Evolutionary conservation across 2,329 filamentous ascomycete genomes (phyloP).

Genomic region (Penicillium vulpinum): DNA sequence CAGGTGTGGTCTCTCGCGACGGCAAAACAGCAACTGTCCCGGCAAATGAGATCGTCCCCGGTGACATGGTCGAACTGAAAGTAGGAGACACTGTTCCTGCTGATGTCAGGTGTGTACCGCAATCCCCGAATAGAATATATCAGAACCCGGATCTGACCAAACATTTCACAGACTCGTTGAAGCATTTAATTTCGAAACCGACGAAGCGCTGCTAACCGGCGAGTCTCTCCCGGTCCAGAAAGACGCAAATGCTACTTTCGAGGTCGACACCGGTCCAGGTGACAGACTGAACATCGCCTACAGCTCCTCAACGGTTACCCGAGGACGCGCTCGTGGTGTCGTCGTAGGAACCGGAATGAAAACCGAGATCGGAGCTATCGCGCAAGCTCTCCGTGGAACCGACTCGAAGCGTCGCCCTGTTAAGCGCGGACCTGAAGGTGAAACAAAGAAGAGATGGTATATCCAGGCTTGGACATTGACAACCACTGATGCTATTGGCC

Average conservation of each 20-base stretch:
- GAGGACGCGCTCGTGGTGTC: conserved; percentile 60
- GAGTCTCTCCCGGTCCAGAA: conserved; percentile 63
- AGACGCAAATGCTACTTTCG: conserved; percentile 48
- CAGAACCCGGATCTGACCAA: background rate
- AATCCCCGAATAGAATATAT: background rate
- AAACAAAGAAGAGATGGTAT: conserved; percentile 56
- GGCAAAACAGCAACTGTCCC: conserved; percentile 57
- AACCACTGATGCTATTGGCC: conserved; percentile 58
- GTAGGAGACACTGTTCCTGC: conserved; percentile 64
- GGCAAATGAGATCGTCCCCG: conserved; percentile 61
- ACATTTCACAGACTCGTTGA: conserved; percentile 48
- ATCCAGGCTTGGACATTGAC: conserved; percentile 55
- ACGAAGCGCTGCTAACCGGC: conserved; percentile 65
- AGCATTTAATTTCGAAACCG: conserved; percentile 72
- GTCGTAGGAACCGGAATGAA: conserved; percentile 63
- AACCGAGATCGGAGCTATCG: conserved; percentile 66
- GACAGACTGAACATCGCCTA: conserved; percentile 64
- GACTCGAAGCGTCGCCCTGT: conserved; percentile 54
- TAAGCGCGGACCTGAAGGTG: conserved; percentile 52
- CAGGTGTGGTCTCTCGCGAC: conserved; percentile 59
- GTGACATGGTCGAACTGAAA: conserved; percentile 58
- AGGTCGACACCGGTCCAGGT: conserved; percentile 56
- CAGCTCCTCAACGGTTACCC: conserved; percentile 62
- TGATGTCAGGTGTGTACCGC: conserved; percentile 53
- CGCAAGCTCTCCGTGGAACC: conserved; percentile 61